Base-by-base conservation (phyloP, 1,139 yeast species). In the Candida pseudoviswanathii region DNA sequence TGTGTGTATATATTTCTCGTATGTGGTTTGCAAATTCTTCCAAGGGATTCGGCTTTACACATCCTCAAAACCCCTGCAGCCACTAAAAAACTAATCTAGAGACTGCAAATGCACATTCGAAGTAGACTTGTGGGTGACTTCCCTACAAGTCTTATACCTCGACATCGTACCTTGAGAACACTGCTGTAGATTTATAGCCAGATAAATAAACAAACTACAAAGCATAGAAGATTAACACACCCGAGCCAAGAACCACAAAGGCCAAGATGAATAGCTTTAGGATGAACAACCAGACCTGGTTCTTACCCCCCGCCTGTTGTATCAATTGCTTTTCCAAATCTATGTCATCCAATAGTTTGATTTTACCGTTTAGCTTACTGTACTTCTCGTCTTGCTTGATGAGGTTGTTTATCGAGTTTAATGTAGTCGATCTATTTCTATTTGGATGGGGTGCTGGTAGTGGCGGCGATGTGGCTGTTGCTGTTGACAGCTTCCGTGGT, bases 291-390 rank as follows among this genome's bases (percentile, higher is more conserved):
- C 61, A 58, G 24, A 73, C 73, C 47, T 68, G 60, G 46, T 71
- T 60, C 46, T 62, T 68, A 4, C 77, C 77, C 7, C 77, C 77
- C 3, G 77, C 77, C 25, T 73, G 69, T 26, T 66, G 55, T 34
- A 71, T 71, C 46, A 72, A 54, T 56, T 72, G 77, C 39, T 70
- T 70, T 51, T 73, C 78, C 51, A 73, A 61, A 44, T 73, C 78
- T 2, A 63, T 58, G 40, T 67, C 66, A 47, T 69, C 71, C 56
- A 63, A 57, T 37, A 49, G 27, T 39, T 44, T 37, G 25, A 47
- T 39, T 31, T 47, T 48, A 8, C 49, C 51, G 34, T 45, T 40
- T 7, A 25, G 11, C 31, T 47, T 47, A 26, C 26, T 38, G 10
- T 39, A 26, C 37, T 45, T 52, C 36, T 46, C 43, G 41, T 59